Percentiles rank a stretch among this genome's conserved stretches.
Conservation (phyloP, 306 rosid genomes). For the Quercus agrifolia region DNA sequence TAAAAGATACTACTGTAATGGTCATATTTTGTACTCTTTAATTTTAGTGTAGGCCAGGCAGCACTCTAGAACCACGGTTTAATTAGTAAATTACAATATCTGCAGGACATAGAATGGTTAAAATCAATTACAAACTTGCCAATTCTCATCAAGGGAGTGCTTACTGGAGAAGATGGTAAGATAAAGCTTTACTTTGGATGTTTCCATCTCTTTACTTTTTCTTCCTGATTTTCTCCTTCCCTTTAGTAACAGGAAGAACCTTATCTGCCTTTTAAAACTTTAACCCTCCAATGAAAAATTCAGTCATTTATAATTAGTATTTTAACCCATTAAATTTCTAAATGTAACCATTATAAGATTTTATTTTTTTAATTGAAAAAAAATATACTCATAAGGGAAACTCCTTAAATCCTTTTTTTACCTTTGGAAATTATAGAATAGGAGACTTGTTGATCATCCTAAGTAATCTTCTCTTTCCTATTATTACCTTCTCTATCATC, state of each 20-base stretch:
- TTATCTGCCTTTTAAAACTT: background rate
- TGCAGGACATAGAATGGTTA: conserved; percentile 36
- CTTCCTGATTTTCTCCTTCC: background rate
- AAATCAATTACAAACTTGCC: conserved; percentile 31
- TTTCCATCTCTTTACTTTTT: background rate
- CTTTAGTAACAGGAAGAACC: background rate
- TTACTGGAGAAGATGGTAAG: conserved; percentile 32
- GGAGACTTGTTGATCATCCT: background rate
- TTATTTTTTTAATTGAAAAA: background rate
- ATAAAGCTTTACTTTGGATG: background rate
- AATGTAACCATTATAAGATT: background rate
- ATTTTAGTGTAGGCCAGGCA: background rate
- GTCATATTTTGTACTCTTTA: background rate
- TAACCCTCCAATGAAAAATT: background rate
- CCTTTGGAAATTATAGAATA: background rate
- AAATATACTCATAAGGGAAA: background rate
- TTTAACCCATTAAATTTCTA: background rate
- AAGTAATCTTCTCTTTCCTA: background rate
- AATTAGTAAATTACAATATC: background rate
- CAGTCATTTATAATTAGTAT: background rate
- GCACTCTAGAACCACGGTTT: background rate
- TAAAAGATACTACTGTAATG: background rate
- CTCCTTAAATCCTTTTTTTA: background rate
- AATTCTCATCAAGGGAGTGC: conserved; percentile 30
- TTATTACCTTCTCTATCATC: background rate